Evolutionary conservation across 2,329 filamentous ascomycete species (phyloP).

Genomic region (Monilinia fructigena): DNA sequence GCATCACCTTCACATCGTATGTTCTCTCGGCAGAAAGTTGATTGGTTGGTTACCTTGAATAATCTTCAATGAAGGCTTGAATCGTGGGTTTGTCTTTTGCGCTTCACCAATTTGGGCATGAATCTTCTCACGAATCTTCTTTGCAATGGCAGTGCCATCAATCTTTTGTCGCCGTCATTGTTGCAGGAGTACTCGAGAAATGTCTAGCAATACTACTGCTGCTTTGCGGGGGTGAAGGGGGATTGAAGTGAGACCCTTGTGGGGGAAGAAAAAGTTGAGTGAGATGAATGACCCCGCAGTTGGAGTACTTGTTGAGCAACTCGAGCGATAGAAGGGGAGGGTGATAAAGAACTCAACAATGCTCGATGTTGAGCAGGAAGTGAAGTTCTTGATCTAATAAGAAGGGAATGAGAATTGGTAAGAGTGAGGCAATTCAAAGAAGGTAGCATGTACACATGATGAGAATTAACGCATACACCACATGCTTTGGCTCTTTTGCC

Average conservation of each 20-base stretch:
- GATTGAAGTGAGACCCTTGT: conserved; percentile 24
- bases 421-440: conserved; percentile 17
- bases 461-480: background rate
- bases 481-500: conserved; percentile 12
- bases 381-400: conserved; percentile 16
- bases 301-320: conserved; percentile 24
- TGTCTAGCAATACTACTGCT: conserved; percentile 23
- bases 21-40: background rate
- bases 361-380: conserved; percentile 24
- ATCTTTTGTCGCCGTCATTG: conserved; percentile 90
- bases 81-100: conserved; percentile 81
- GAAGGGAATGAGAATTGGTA: background rate
- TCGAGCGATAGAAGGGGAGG: conserved; percentile 25
- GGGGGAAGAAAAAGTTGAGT: conserved; percentile 27
- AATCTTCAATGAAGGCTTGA: conserved; percentile 87
- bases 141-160: conserved; percentile 93
- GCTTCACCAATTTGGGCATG: conserved; percentile 76
- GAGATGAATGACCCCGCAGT: conserved; percentile 34
- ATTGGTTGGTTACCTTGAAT: conserved; percentile 67
- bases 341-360: conserved; percentile 13
- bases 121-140: conserved; percentile 80
- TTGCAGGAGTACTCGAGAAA: conserved; percentile 54
- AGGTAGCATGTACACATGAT: conserved; percentile 10
- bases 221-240: conserved; percentile 15
- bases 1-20: conserved; percentile 16